Percentiles rank a stretch among this genome's conserved stretches.
These are phyloP conservation scores for Petunia hybrid DNA, from an alignment of 305 asterid genomes.

Conservation along the genomic window DNA sequence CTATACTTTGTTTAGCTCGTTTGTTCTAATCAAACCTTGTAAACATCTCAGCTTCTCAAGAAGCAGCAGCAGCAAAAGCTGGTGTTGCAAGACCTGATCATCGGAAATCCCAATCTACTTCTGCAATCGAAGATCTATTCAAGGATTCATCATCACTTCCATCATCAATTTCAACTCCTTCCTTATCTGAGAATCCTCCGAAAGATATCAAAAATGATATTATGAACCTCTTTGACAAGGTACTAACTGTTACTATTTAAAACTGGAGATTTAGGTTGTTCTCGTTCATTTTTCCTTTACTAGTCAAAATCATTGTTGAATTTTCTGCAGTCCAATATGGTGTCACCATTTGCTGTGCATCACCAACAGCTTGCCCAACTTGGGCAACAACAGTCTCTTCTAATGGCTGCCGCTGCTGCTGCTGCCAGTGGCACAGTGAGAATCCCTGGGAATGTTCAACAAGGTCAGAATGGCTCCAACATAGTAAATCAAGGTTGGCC, in stretches of 20 bases:
- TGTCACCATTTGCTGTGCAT: slow-evolving; percentile 35
- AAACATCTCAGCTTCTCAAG: slow-evolving; percentile 57
- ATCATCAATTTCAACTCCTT: slow-evolving; percentile 42
- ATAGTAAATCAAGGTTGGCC: slow-evolving; percentile 40
- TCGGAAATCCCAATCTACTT: slow-evolving; percentile 53
- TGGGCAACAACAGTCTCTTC: slow-evolving; percentile 35
- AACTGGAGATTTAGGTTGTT: not conserved
- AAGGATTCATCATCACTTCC: slow-evolving; percentile 63
- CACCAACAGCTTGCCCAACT: slow-evolving; percentile 33
- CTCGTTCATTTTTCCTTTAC: not conserved
- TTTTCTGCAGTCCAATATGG: slow-evolving; percentile 37
- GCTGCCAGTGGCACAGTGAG: slow-evolving; percentile 36
- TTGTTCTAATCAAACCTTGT: not conserved
- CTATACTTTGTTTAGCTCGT: slow-evolving; percentile 19
- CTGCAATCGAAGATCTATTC: slow-evolving; percentile 82
- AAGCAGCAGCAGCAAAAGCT: slow-evolving; percentile 48
- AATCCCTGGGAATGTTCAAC: slow-evolving; percentile 25
- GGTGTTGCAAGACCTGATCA: slow-evolving; percentile 46
- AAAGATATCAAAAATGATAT: slow-evolving; percentile 70
- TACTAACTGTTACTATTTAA: slow-evolving; percentile 35
- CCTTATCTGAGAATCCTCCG: slow-evolving; percentile 52
- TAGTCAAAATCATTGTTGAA: not conserved
- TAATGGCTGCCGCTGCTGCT: slow-evolving; percentile 37
- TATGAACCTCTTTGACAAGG: slow-evolving; percentile 80
- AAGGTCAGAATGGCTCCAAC: slow-evolving; percentile 31